Evolutionary conservation across 352 stramenopile genomes (phyloP).

Genomic region (Pythium apleroticum): DNA sequence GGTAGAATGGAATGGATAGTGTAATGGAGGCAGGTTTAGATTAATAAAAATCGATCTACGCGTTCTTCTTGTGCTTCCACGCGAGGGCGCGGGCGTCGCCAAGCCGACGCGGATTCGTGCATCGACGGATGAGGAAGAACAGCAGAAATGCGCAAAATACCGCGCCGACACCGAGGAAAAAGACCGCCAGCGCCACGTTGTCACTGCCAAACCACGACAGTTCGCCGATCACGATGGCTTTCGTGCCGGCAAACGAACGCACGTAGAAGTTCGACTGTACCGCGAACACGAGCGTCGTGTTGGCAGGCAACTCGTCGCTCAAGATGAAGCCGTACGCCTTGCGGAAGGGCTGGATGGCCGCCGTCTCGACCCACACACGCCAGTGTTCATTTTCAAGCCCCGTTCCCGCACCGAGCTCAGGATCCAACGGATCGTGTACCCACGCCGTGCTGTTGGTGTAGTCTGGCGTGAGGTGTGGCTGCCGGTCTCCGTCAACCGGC

Average conservation of each 20-base stretch:
- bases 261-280: constrained; percentile 85
- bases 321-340: constrained; percentile 71
- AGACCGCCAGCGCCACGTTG: constrained; percentile 52
- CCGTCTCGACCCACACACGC: constrained; percentile 72
- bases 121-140: constrained; percentile 48
- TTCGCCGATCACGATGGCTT: constrained; percentile 66
- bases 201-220: constrained; percentile 67
- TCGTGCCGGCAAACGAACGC: constrained; percentile 57
- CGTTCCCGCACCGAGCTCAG: constrained; percentile 38
- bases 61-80: constrained; percentile 54
- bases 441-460: constrained; percentile 82
- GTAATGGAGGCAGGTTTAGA: too few relatives aligned
- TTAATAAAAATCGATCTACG: too few relatives aligned
- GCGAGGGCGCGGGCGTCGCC: constrained; percentile 49
- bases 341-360: constrained; percentile 60
- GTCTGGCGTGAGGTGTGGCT: constrained; percentile 42
- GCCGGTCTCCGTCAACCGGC: constrained; percentile 25
- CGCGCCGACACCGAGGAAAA: constrained; percentile 56
- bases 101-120: constrained; percentile 45
- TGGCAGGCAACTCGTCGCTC: constrained; percentile 40
- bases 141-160: constrained; percentile 51
- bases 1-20: background rate
- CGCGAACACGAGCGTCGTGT: constrained; percentile 65
- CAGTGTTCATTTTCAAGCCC: constrained; percentile 76
- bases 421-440: constrained; percentile 54